phyloP scores from a whole-genome alignment of 2,329 filamentous ascomycete species.

The Aspergillus ochraceoroseus region DNA sequence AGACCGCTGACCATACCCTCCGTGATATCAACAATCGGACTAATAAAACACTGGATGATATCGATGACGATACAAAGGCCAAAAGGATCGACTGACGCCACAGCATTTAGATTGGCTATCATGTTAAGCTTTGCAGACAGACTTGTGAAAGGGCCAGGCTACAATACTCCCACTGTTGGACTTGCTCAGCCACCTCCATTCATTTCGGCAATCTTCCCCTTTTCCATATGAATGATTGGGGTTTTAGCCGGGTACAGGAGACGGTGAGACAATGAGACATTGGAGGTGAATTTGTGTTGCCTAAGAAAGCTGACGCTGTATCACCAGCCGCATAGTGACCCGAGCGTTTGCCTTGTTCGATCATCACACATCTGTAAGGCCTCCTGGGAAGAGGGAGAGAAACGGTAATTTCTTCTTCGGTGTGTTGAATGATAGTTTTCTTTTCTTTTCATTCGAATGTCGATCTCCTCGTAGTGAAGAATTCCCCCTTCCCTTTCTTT shows the following conservation, averaged over 20 bases:
- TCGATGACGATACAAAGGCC: not conserved
- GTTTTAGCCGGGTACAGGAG: not conserved
- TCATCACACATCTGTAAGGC: too few species aligned
- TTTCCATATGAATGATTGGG: constrained; percentile 10
- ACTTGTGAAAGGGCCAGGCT: constrained; percentile 3
- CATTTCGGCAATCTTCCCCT: constrained; percentile 3
- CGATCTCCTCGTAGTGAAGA: too few species aligned
- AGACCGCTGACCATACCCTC: too few species aligned
- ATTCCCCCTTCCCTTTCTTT: too few species aligned
- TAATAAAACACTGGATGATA: not conserved
- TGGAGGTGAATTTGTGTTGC: not conserved
- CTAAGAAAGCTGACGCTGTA: not conserved
- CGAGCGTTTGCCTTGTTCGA: constrained; percentile 13
- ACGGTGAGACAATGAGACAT: not conserved
- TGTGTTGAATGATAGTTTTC: too few species aligned
- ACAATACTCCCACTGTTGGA: not conserved
- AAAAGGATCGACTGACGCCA: constrained; percentile 2
- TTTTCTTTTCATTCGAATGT: too few species aligned
- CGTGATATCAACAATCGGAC: not conserved
- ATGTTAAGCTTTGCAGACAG: constrained; percentile 11
- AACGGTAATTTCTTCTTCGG: too few species aligned
- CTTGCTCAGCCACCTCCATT: constrained; percentile 17
- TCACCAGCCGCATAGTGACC: constrained; percentile 17
- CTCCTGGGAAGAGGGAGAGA: not conserved
- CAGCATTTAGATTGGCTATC: constrained; percentile 7